These are phyloP conservation scores for Trichoderma koningii DNA, from an alignment of 2,329 filamentous ascomycete genomes.

Conservation along the genomic window DNA sequence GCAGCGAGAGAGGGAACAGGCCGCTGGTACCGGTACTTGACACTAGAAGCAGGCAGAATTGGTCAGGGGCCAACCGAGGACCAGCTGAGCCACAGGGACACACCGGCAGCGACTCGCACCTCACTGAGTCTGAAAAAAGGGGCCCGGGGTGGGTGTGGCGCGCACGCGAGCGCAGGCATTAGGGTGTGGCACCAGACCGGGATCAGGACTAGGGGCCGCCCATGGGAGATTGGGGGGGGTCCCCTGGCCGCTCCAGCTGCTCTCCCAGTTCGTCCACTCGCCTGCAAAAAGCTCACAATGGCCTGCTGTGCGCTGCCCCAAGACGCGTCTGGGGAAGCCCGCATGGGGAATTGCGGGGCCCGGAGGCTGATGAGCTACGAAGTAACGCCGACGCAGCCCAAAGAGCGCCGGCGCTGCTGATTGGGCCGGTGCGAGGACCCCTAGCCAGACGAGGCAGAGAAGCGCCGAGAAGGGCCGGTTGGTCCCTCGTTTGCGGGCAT, in stretches of 20 bases:
- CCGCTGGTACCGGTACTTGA: too few relatives aligned
- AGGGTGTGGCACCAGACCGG: conserved; percentile 3
- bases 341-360: conserved; percentile 29
- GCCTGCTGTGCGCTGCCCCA: neutral
- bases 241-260: conserved; percentile 2
- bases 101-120: neutral
- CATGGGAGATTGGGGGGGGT: conserved; percentile 10
- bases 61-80: neutral
- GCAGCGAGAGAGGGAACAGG: too few relatives aligned
- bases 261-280: neutral
- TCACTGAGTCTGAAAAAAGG: neutral
- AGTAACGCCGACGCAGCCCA: conserved; percentile 37
- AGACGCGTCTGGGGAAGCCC: conserved; percentile 38
- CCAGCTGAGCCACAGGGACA: conserved; percentile 2
- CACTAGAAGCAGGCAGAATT: neutral
- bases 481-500: conserved; percentile 2
- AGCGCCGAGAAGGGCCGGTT: conserved; percentile 43
- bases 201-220: conserved; percentile 12
- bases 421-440: conserved; percentile 11
- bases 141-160: conserved; percentile 19
- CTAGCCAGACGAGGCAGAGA: conserved; percentile 32
- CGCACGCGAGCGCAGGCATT: conserved; percentile 25
- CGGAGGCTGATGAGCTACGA: conserved; percentile 35
- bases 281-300: neutral
- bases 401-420: neutral